These are phyloP conservation scores for Phlyctochytrium bullatum DNA, from an alignment of 192 early-diverging fungal genomes.

Conservation along the genomic window DNA sequence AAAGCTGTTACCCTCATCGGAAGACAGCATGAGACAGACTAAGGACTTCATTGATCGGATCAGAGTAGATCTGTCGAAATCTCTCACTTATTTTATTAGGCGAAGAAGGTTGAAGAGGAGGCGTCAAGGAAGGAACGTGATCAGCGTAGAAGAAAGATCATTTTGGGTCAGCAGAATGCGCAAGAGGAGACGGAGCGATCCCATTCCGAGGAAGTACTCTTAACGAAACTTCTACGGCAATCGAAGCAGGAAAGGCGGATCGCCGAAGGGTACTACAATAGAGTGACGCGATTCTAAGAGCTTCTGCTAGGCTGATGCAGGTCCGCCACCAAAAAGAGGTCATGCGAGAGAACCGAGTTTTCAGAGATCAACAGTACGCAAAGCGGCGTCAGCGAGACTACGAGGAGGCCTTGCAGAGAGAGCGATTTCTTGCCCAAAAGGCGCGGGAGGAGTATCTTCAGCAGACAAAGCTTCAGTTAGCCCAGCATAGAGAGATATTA, in stretches of 20 bases:
- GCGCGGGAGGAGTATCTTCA: slow-evolving; percentile 43
- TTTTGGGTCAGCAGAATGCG: slow-evolving; percentile 45
- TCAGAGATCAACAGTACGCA: slow-evolving; percentile 54
- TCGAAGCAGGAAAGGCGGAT: slow-evolving; percentile 64
- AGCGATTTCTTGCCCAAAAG: slow-evolving; percentile 37
- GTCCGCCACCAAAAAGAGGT: slow-evolving; percentile 58
- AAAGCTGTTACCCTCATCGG: slow-evolving; percentile 12
- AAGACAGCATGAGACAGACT: slow-evolving; percentile 26
- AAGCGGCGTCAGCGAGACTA: slow-evolving; percentile 55
- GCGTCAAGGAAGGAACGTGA: slow-evolving; percentile 47
- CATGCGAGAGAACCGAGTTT: slow-evolving; percentile 49
- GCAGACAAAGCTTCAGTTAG: slow-evolving; percentile 39
- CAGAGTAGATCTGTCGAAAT: slow-evolving; percentile 27
- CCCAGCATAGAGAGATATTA: slow-evolving; percentile 53
- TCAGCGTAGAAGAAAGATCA: slow-evolving; percentile 45
- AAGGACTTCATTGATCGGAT: slow-evolving; percentile 47
- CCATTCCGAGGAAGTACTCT: slow-evolving; percentile 42
- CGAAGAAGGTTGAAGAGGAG: slow-evolving; percentile 49
- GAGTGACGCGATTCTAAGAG: slow-evolving; percentile 33
- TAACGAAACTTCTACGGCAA: slow-evolving; percentile 47
- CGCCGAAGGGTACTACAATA: too few species aligned
- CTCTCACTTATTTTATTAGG: slow-evolving; percentile 20
- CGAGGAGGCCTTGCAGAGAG: slow-evolving; percentile 50
- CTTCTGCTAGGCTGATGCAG: slow-evolving; percentile 48
- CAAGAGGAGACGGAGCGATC: slow-evolving; percentile 45